phyloP scores from a whole-genome alignment of 208 protist genomes.

The Leishmania martiniquensis region DNA sequence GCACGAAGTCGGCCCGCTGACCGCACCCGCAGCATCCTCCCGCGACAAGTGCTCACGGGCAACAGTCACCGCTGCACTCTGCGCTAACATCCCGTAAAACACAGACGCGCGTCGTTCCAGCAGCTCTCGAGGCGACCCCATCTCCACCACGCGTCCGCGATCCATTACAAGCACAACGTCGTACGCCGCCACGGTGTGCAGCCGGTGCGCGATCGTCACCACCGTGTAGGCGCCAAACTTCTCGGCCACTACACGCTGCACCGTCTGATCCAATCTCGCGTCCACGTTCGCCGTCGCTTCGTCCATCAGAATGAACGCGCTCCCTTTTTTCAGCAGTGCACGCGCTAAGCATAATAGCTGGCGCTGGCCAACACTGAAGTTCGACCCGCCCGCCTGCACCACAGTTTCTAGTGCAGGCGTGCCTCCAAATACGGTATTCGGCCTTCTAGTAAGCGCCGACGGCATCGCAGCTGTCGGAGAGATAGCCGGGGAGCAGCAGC shows the following conservation, averaged over 20 bases:
- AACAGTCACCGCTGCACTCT: conserved; percentile 14
- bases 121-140: conserved; percentile 25
- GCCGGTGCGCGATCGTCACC: conserved; percentile 70
- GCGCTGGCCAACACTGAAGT: conserved; percentile 78
- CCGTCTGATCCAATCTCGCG: conserved; percentile 46
- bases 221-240: conserved; percentile 63
- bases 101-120: conserved; percentile 10
- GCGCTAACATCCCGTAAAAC: conserved; percentile 27
- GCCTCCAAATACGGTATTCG: not conserved
- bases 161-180: conserved; percentile 73
- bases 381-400: conserved; percentile 63
- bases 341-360: conserved; percentile 79
- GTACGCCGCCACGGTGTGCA: conserved; percentile 72
- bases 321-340: conserved; percentile 57
- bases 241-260: conserved; percentile 24
- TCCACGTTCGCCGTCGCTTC: conserved; percentile 81
- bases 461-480: not conserved
- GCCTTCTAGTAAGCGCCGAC: no score
- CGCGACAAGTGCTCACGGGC: not conserved
- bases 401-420: conserved; percentile 8
- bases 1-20: not conserved
- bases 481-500: conserved; percentile 5
- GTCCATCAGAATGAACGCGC: conserved; percentile 76
- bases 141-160: conserved; percentile 32
- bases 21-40: not conserved